phyloP scores from a whole-genome alignment of 768 basidiomycete genomes.

The Boletus coccyginus region DNA sequence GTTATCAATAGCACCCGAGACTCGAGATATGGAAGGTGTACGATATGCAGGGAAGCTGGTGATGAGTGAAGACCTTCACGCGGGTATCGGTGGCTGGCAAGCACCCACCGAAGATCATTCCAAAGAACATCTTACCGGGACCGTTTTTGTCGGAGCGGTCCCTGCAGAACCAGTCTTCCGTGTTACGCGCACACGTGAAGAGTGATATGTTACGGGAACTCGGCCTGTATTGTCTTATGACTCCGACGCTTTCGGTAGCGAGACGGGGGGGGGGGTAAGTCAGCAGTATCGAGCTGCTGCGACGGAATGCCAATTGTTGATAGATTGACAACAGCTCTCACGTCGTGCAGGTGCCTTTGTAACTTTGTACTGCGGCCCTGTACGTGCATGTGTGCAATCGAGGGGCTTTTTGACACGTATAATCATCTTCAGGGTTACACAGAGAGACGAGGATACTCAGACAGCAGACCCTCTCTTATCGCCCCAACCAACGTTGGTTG shows the following conservation, averaged over 20 bases:
- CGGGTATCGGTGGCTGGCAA: no score
- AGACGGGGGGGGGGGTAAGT: background rate
- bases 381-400: no score
- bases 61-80: no score
- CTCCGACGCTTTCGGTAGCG: background rate
- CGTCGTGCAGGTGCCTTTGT: background rate
- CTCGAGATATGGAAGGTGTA: background rate
- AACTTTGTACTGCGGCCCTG: no score
- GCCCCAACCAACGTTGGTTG: no score
- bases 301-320: no score
- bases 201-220: background rate
- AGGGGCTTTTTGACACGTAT: no score
- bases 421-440: no score
- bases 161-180: background rate
- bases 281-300: background rate
- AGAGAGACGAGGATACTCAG: no score
- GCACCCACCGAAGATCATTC: no score
- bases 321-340: background rate
- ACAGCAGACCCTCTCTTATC: no score
- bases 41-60: background rate
- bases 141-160: background rate
- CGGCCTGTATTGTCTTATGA: background rate
- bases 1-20: background rate
- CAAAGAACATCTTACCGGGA: no score
- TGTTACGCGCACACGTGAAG: background rate